Percentiles rank a stretch among this genome's conserved stretches.
Evolutionary conservation across 1,284 basidiomycete species (phyloP).

Genomic region (Exobasidium cylindrosporum): DNA sequence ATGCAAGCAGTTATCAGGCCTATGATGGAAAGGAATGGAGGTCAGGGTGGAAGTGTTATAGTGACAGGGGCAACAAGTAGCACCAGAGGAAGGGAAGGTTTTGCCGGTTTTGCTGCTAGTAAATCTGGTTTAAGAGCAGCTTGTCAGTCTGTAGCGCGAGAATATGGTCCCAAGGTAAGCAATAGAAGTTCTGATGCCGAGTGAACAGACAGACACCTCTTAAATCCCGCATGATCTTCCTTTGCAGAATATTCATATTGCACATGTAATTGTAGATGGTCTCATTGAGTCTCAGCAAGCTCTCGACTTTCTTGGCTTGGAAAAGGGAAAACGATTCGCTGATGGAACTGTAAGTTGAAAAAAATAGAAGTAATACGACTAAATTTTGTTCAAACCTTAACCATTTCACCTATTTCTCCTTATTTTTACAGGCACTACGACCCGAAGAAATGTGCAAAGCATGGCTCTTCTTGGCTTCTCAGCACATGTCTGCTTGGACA

Average conservation of each 20-base stretch:
- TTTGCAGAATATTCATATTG: conserved; percentile 29
- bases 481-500: conserved; percentile 35
- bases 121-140: conserved; percentile 33
- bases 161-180: conserved; percentile 23
- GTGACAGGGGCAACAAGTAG: conserved; percentile 41
- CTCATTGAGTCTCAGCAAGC: conserved; percentile 39
- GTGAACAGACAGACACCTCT: neutral
- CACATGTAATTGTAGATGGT: conserved; percentile 42
- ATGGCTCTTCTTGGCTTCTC: conserved; percentile 44
- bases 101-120: conserved; percentile 39
- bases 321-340: conserved; percentile 29
- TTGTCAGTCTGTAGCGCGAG: conserved; percentile 38
- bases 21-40: conserved; percentile 17
- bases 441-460: conserved; percentile 45
- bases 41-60: conserved; percentile 29
- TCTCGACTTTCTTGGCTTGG: conserved; percentile 28
- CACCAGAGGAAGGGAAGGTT: conserved; percentile 34
- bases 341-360: conserved; percentile 28
- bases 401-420: too few relatives aligned
- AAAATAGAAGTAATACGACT: too few relatives aligned
- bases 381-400: too few relatives aligned
- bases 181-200: neutral
- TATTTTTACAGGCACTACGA: conserved; percentile 21
- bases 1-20: conserved; percentile 25
- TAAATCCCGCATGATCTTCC: neutral